Base-by-base conservation (phyloP, 2,329 filamentous ascomycete genomes). In the Pseudogymnoascus sp. region DNA sequence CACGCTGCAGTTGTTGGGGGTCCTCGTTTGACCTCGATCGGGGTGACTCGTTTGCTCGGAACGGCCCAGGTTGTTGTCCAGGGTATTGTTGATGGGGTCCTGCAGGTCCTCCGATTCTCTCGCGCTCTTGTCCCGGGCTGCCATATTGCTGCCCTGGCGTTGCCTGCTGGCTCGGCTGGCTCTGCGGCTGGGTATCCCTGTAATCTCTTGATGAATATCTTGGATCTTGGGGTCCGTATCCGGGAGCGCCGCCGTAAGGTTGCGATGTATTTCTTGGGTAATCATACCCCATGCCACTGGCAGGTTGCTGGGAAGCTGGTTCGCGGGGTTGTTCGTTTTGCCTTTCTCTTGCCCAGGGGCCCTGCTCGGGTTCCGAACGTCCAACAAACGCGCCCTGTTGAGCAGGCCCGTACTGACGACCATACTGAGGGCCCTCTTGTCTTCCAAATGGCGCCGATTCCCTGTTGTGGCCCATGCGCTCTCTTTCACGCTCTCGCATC, bases 1-100 rank as follows among this genome's bases (percentile, higher is more conserved):
- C 80, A 63, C 80, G 85, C 57, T 82, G 82, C 7, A 74, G 75
- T 37, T 83, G 79, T 39, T 83, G 78, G 75, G 80, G 61, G 81
- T 82, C 59, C 81, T 83, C 65, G 72, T 71, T 30, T 18, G 72
- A 67, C 66, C 78, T 69, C 67, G 74, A 70, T 62, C 75, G 68
- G 63, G 80, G 70, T 43, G 74, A 73, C 22, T 79, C 79, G 50
- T 76, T 81, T 4, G 74, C 79, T 33, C 75, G 70, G 4, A 73
- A 73, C 1, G 75, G 70, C 4, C 74, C 76, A 59, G 76, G 76
- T 8, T 73, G 60, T 69, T 71, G 53, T 71, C 71, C 59, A 63
- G 71, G 68, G 57, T 67, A 61, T 57, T 64, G 66, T 59, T 66
- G 70, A 59, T 68, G 71, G 59, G 72, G 74, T 57, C 72, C 75